Percentiles rank a stretch among this genome's conserved stretches.
Conservation (phyloP, 192 early-diverging fungal species). For the Spizellomyces sp. region DNA sequence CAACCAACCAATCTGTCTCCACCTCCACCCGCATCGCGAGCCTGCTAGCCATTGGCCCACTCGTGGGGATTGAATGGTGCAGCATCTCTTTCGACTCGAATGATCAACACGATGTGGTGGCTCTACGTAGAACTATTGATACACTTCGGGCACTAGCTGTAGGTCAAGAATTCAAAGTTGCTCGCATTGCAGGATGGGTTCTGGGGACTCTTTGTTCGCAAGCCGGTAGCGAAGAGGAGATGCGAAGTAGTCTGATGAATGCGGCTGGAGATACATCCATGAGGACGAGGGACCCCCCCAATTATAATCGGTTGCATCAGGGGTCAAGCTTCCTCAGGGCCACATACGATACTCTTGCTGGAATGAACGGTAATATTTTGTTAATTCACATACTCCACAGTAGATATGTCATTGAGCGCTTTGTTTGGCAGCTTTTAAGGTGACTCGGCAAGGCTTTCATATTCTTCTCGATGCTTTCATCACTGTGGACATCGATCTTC, state of each 20-base stretch:
- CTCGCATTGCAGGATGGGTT: constrained; percentile 19
- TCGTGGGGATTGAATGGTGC: too few species aligned
- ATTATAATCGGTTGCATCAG: constrained; percentile 15
- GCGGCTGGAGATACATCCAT: constrained; percentile 5
- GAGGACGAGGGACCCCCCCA: constrained; percentile 14
- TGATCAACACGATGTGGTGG: too few species aligned
- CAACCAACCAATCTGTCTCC: too few species aligned
- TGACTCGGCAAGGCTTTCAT: neutral
- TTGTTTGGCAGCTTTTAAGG: neutral
- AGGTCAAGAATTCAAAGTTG: too few species aligned
- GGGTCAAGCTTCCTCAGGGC: constrained; percentile 26
- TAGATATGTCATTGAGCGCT: neutral
- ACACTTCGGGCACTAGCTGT: too few species aligned
- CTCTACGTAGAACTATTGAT: too few species aligned
- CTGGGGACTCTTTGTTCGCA: constrained; percentile 2
- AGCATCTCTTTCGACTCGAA: too few species aligned
- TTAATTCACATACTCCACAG: too few species aligned
- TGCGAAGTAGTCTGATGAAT: constrained; percentile 6
- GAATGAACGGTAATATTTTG: neutral
- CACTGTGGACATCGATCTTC: constrained; percentile 9
- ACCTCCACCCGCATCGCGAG: too few species aligned
- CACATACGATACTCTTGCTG: constrained; percentile 17
- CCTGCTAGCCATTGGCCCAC: too few species aligned
- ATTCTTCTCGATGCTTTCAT: constrained; percentile 10
- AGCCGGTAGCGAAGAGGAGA: neutral